phyloP scores from a whole-genome alignment of 73 alveolate genomes.

The Tetrahymena malaccensis region DNA sequence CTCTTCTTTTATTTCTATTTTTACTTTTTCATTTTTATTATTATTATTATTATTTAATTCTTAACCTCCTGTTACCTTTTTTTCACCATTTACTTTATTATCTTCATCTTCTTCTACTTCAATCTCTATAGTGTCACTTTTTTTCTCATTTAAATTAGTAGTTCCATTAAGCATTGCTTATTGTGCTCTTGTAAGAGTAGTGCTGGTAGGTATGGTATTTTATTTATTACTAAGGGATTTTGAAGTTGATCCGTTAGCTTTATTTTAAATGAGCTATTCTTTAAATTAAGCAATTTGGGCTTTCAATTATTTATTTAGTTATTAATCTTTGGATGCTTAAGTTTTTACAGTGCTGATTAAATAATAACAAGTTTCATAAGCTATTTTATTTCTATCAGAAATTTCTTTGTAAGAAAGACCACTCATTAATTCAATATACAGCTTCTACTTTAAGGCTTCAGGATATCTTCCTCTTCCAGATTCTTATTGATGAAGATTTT shows the following conservation, averaged over 20 bases:
- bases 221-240: neutral
- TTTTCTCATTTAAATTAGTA: neutral
- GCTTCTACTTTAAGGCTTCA: neutral
- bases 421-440: neutral
- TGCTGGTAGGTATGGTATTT: neutral
- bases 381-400: neutral
- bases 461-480: neutral
- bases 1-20: neutral
- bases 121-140: neutral
- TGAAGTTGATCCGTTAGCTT: neutral
- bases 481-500: neutral
- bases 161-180: neutral
- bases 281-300: neutral
- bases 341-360: neutral
- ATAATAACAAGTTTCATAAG: neutral
- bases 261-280: neutral
- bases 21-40: neutral
- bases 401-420: neutral
- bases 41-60: neutral
- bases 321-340: neutral
- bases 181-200: neutral
- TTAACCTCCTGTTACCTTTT: neutral
- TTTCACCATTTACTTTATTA: neutral
- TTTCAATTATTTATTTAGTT: neutral
- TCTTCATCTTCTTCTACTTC: neutral